Conservation (phyloP, 2,329 filamentous ascomycete genomes). For the Didymella pinodella region DNA sequence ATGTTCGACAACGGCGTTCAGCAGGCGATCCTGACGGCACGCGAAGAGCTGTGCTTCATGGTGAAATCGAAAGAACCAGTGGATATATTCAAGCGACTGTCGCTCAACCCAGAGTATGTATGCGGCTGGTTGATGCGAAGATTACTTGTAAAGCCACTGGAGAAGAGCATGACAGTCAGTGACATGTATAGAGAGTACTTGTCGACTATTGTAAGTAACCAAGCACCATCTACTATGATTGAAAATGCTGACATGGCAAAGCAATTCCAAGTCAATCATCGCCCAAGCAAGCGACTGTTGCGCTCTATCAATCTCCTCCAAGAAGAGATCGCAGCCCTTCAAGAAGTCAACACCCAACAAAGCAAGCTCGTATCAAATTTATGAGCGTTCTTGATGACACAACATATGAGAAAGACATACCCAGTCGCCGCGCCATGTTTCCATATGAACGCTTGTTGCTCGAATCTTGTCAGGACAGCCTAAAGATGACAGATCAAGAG, state of each 20-base stretch:
- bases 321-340: conserved; percentile 41
- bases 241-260: conserved; percentile 22
- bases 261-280: conserved; percentile 49
- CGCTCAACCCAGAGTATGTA: conserved; percentile 39
- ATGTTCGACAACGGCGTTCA: conserved; percentile 29
- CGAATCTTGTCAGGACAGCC: conserved; percentile 31
- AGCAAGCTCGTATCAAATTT: conserved; percentile 39
- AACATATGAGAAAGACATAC: conserved; percentile 33
- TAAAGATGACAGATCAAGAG: conserved; percentile 34
- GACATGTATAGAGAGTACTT: conserved; percentile 46
- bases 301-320: conserved; percentile 46
- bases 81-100: conserved; percentile 29
- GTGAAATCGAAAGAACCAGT: conserved; percentile 21
- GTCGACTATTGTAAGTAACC: conserved; percentile 37
- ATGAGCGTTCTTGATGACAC: conserved; percentile 34
- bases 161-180: conserved; percentile 35
- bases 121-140: conserved; percentile 44
- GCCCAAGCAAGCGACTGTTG: conserved; percentile 43
- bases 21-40: conserved; percentile 23
- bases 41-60: conserved; percentile 42
- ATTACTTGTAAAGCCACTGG: conserved; percentile 40
- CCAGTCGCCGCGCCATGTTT: conserved; percentile 32
- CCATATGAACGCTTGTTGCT: conserved; percentile 37
- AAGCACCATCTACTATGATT: neutral
- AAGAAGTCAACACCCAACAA: conserved; percentile 39